Evolutionary conservation across 805 yeast species (phyloP), one percentile per base, ranked within the genome.

Genomic region (Komagataella ulmi): DNA sequence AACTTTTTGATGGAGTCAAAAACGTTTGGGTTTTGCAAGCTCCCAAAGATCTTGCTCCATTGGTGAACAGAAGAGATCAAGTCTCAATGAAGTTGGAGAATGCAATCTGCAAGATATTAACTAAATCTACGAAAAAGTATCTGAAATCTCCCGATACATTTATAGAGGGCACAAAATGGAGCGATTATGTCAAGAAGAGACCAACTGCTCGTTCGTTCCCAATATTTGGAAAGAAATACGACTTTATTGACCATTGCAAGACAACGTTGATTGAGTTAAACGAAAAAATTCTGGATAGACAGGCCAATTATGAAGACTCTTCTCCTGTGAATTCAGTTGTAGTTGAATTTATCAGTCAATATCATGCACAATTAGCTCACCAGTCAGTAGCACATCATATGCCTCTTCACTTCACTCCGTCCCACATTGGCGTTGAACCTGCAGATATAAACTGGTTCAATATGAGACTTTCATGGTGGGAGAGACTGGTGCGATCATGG

Each of bases 391-490:
- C 80, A 14, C 83, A 81, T 59, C 90, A 85, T 63, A 73, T 71
- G 48, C 88, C 93, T 0, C 64, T 84, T 55, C 74, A 79, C 56
- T 72, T 85, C 74, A 57, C 66, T 19, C 88, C 89, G 3, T 73
- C 76, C 17, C 74, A 70, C 56, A 74, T 77, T 49, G 90, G 90
- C 44, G 65, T 82, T 50, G 81, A 76, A 53, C 87, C 90, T 1
- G 65, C 60, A 1, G 83, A 84, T 59, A 68, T 85, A 47, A 67
- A 74, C 54, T 85, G 93, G 93, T 64, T 77, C 50, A 85, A 85
- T 63, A 70, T 85, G 79, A 74, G 93, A 62, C 64, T 85, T 65
- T 79, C 79, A 58, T 85, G 93, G 90, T 83, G 88, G 85, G 95
- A 85, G 65, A 68, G 81, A 59, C 62, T 83, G 17, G 68, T 71